Evolutionary conservation across 2,329 filamentous ascomycete species (phyloP), one percentile per base, ranked within the genome.

Genomic region (Parasarocladium wereldwijsianum): DNA sequence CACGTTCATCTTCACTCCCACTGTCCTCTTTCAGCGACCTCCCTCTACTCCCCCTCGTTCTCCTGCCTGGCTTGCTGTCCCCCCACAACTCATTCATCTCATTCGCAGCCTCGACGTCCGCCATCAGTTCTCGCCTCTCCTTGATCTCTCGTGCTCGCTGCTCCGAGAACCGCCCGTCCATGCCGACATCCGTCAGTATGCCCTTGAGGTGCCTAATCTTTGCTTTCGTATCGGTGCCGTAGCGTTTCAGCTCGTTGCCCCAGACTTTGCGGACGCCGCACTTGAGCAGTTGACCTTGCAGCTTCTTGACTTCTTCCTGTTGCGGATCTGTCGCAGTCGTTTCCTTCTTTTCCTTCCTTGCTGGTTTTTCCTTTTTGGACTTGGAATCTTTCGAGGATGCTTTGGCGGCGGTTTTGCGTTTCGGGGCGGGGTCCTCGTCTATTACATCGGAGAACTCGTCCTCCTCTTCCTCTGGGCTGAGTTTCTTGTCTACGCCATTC

Each of bases 201-300:
- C 58, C 58, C 47, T 73, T 82, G 6, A 98, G 63, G 47, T 94
- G 83, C 31, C 64, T 65, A 37, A 94, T 82, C 60, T 93, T 94
- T 29, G 72, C 82, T 36, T 74, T 78, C 4, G 66, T 49, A 15
- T 86, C 80, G 32, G 76, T 69, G 2, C 66, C 67, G 43, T 70
- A 85, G 32, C 73, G 62, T 49, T 82, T 82, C 17, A 98, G 65
- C 52, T 94, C 84, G 38, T 78, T 74, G 29, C 69, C 70, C 87
- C 90, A 98, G 36, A 94, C 70, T 49, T 94, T 96, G 31, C 84
- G 78, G 32, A 94, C 72, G 17, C 87, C 87, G 45, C 87, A 98
- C 53, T 94, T 93, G 26, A 77, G 57, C 6, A 98, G 67, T 52
- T 87, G 84, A 7, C 74, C 70, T 55, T 96, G 87, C 4, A 96